Evolutionary conservation across 2,329 filamentous ascomycete species (phyloP).

Genomic region (Whalleya microplaca): DNA sequence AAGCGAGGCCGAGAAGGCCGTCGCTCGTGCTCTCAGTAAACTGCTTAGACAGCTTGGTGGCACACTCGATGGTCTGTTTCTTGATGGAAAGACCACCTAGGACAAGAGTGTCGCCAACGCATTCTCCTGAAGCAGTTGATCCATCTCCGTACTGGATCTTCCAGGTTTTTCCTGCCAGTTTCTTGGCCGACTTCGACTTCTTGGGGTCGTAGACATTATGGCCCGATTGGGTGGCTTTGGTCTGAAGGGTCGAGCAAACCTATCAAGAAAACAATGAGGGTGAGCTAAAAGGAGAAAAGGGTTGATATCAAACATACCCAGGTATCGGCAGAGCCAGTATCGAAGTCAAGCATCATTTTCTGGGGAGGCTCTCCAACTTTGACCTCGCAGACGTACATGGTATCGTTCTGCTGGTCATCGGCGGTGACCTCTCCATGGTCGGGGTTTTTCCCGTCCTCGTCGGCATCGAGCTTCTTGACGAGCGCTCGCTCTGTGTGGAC

Average conservation of each 20-base stretch:
- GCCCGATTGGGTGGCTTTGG: slow-evolving; percentile 40
- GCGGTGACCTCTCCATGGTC: slow-evolving; percentile 56
- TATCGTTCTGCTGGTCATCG: slow-evolving; percentile 70
- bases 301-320: slow-evolving; percentile 54
- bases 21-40: slow-evolving; percentile 62
- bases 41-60: slow-evolving; percentile 59
- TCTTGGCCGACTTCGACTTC: slow-evolving; percentile 64
- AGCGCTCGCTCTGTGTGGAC: slow-evolving; percentile 51
- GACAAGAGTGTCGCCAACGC: slow-evolving; percentile 64
- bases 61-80: slow-evolving; percentile 67
- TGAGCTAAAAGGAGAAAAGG: neutral
- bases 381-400: slow-evolving; percentile 64
- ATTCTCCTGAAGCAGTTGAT: slow-evolving; percentile 66
- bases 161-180: slow-evolving; percentile 56
- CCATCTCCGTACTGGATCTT: slow-evolving; percentile 70
- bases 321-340: slow-evolving; percentile 72
- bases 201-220: slow-evolving; percentile 63
- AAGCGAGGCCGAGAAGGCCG: slow-evolving; percentile 70
- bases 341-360: slow-evolving; percentile 66
- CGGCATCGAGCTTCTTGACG: slow-evolving; percentile 45
- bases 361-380: slow-evolving; percentile 68
- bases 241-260: slow-evolving; percentile 59
- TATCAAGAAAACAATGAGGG: slow-evolving; percentile 32
- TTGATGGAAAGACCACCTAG: slow-evolving; percentile 65
- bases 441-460: slow-evolving; percentile 28